Conservation (phyloP, 179 eudicot species). For the Silene noctiflora region DNA sequence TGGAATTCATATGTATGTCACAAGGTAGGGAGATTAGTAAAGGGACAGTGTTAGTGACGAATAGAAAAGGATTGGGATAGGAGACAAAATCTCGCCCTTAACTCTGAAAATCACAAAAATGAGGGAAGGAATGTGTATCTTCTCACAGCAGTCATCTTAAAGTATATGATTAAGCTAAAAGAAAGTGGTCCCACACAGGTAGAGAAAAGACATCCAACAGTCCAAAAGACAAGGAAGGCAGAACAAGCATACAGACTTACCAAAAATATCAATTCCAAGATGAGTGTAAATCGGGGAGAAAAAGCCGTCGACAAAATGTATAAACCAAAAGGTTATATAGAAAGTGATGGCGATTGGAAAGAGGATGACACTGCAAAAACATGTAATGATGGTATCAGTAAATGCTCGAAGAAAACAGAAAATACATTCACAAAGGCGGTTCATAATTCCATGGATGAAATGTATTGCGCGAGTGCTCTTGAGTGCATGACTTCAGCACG, state of each 20-base stretch:
- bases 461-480: no score
- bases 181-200: not conserved
- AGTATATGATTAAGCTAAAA: not conserved
- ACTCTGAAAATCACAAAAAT: not conserved
- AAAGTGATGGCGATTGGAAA: conserved; percentile 78
- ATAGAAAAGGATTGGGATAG: no score
- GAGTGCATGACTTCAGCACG: no score
- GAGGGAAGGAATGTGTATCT: not conserved
- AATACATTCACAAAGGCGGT: not conserved
- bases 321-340: conserved; percentile 78
- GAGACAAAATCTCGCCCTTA: not conserved
- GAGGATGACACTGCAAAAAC: conserved; percentile 59
- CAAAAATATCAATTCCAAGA: conserved; percentile 80
- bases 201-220: not conserved
- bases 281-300: conserved; percentile 82
- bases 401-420: not conserved
- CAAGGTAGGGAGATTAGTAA: no score
- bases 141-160: not conserved
- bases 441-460: no score
- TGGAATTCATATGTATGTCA: no score
- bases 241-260: conserved; percentile 37
- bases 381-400: not conserved
- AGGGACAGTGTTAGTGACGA: no score
- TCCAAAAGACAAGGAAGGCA: not conserved
- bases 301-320: conserved; percentile 73